These are phyloP conservation scores for Barbarea vulgaris DNA, from an alignment of 345 rosid genomes.

Conservation along the genomic window DNA sequence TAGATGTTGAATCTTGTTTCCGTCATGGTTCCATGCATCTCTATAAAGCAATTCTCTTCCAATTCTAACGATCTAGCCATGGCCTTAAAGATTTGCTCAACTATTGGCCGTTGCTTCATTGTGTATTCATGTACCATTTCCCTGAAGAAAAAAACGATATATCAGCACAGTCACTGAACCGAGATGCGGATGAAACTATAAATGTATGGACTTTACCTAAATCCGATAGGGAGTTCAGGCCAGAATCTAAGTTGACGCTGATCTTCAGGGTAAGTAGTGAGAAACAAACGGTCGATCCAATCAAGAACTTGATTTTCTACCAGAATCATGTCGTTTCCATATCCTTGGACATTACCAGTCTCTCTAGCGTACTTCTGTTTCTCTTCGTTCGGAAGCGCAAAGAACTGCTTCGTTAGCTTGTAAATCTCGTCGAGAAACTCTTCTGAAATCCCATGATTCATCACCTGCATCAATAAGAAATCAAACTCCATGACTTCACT, in stretches of 20 bases:
- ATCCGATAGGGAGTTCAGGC: constrained; percentile 59
- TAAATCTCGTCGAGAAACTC: constrained; percentile 53
- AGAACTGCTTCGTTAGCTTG: constrained; percentile 53
- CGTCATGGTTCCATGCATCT: constrained; percentile 49
- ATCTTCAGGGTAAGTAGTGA: constrained; percentile 52
- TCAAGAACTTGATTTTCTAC: constrained; percentile 64
- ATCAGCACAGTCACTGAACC: neutral
- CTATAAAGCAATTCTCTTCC: constrained; percentile 50
- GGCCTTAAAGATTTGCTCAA: constrained; percentile 45
- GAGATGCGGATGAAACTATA: neutral
- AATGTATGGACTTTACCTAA: constrained; percentile 49
- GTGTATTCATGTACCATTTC: constrained; percentile 46
- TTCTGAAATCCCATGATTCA: constrained; percentile 63
- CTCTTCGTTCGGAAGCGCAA: constrained; percentile 57
- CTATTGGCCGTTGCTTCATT: constrained; percentile 26
- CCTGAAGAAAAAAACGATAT: constrained; percentile 39
- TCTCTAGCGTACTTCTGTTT: constrained; percentile 59
- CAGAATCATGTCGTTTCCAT: constrained; percentile 69
- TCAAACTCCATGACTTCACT: neutral
- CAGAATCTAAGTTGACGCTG: constrained; percentile 51
- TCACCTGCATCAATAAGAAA: constrained; percentile 43
- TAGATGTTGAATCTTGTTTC: constrained; percentile 58
- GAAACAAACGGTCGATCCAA: constrained; percentile 69
- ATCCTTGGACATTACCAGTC: constrained; percentile 59
- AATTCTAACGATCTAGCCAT: constrained; percentile 57